Evolutionary conservation across 2,329 filamentous ascomycete genomes (phyloP).

Genomic region (Pyrenochaeta sp.): DNA sequence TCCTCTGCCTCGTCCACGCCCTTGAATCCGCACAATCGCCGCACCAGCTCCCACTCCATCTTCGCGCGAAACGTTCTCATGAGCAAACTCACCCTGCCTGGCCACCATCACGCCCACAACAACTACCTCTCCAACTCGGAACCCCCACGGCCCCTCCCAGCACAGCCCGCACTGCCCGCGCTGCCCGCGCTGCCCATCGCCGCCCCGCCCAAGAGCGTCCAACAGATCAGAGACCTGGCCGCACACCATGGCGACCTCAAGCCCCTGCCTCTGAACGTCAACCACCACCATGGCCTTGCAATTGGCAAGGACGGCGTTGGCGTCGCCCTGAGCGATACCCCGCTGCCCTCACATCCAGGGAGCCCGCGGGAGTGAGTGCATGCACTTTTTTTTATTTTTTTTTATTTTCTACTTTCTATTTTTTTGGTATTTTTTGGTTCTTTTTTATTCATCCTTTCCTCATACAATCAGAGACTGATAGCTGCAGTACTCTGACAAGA

Average conservation of each 20-base stretch:
- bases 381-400: too few relatives aligned
- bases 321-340: constrained; percentile 68
- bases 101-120: constrained; percentile 28
- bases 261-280: constrained; percentile 30
- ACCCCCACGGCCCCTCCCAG: constrained; percentile 30
- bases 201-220: constrained; percentile 32
- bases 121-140: constrained; percentile 24
- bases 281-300: constrained; percentile 21
- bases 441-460: too few relatives aligned
- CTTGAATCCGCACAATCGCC: constrained; percentile 23
- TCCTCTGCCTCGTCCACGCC: constrained; percentile 28
- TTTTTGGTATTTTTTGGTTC: too few relatives aligned
- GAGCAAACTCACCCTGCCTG: constrained; percentile 48
- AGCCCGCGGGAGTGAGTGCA: constrained; percentile 71
- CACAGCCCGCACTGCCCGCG: constrained; percentile 22
- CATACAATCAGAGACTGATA: constrained; percentile 22
- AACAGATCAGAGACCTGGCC: constrained; percentile 32
- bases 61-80: constrained; percentile 62
- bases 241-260: constrained; percentile 42
- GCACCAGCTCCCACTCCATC: constrained; percentile 57
- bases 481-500: constrained; percentile 68
- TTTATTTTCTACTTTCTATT: too few relatives aligned
- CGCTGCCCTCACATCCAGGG: constrained; percentile 67
- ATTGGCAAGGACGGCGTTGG: constrained; percentile 56
- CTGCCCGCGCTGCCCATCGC: constrained; percentile 18